Percentiles rank a stretch among this genome's conserved stretches.
Evolutionary conservation across 495 filamentous ascomycete genomes (phyloP).

Genomic region (Cercophora newfieldiana): DNA sequence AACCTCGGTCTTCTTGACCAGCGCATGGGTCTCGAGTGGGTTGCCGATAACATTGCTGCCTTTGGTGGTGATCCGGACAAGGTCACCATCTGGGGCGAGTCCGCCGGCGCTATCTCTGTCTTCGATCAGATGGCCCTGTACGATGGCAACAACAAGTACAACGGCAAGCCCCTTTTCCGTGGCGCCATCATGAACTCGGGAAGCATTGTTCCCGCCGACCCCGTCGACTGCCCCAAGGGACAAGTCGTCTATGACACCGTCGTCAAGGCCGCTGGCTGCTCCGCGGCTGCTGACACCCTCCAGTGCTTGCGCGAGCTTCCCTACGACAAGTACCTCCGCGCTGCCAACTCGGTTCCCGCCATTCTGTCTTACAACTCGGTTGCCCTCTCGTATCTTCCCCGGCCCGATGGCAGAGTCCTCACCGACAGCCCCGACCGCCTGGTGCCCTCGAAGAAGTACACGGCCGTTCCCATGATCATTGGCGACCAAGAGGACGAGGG

Average conservation of each 20-base stretch:
- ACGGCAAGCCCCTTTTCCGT: slow-evolving; percentile 67
- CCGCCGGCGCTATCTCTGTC: slow-evolving; percentile 70
- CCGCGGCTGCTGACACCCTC: slow-evolving; percentile 54
- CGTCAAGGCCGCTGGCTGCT: slow-evolving; percentile 60
- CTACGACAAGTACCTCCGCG: slow-evolving; percentile 62
- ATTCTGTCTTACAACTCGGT: slow-evolving; percentile 64
- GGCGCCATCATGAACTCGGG: slow-evolving; percentile 75
- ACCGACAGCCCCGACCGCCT: slow-evolving; percentile 58
- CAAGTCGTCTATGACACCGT: slow-evolving; percentile 66
- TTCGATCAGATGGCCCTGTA: slow-evolving; percentile 69
- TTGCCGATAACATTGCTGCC: slow-evolving; percentile 62
- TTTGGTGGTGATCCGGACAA: slow-evolving; percentile 68
- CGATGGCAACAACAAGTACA: slow-evolving; percentile 67
- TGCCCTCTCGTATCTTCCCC: slow-evolving; percentile 64
- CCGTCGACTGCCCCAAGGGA: slow-evolving; percentile 62
- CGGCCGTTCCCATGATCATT: slow-evolving; percentile 58
- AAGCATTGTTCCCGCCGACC: slow-evolving; percentile 60
- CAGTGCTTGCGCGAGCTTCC: slow-evolving; percentile 60
- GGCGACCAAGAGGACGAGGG: slow-evolving; percentile 63
- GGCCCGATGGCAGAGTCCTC: slow-evolving; percentile 61
- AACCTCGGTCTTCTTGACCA: slow-evolving; percentile 67
- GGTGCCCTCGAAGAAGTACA: slow-evolving; percentile 50
- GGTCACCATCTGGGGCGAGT: slow-evolving; percentile 75
- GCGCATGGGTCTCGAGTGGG: slow-evolving; percentile 63
- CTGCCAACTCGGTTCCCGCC: slow-evolving; percentile 65